Evolutionary conservation across 139 green algal genomes (phyloP), one percentile per base, ranked within the genome.

Genomic region (Asterochloris erici): DNA sequence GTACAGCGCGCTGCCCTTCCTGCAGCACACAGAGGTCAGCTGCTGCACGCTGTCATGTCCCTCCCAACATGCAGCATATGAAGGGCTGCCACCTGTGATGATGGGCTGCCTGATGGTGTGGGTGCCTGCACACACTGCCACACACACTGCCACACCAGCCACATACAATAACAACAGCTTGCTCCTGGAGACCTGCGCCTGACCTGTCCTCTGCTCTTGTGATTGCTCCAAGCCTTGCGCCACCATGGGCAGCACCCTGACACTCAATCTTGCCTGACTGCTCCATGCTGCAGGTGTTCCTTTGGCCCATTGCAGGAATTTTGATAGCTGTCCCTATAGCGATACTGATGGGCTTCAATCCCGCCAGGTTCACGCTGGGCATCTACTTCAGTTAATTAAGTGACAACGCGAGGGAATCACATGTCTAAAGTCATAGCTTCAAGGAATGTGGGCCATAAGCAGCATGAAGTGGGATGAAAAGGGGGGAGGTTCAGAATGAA

Each of bases 1-100:
- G 0, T 99, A 98, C 91, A 93, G 85, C 73, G 90, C 93, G 9
- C 85, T 98, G 87, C 95, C 95, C 1, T 98, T 97, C 82, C 76
- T 98, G 70, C 91, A 98, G 28, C 88, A 90, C 11, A 96, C 94
- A 74, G 95, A 98, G 90, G 90, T 95, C 73, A 64, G 69, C 12
- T 24, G 21, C 27, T n/a, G 23, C 63, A 24, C 61, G 1, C 66
- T 24, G 21, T 21, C 19, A 21, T 26, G 6, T 26, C 9, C 17
- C 9, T 71, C 19, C 21, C 17, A 4, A 38, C n/a, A 76, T 24
- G 14, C 24, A 28, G n/a, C 70, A 54, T 15, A 54, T 28, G 19
- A 76, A 19, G 70, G 26, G 9, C 70, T 76, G 70, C 70, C 16
- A 21, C 17, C 66, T 71, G 66, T 71, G 21, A 4, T 21, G 1